Evolutionary conservation across 192 early-diverging fungal genomes (phyloP).

Genomic region (Allomyces macrogynus): DNA sequence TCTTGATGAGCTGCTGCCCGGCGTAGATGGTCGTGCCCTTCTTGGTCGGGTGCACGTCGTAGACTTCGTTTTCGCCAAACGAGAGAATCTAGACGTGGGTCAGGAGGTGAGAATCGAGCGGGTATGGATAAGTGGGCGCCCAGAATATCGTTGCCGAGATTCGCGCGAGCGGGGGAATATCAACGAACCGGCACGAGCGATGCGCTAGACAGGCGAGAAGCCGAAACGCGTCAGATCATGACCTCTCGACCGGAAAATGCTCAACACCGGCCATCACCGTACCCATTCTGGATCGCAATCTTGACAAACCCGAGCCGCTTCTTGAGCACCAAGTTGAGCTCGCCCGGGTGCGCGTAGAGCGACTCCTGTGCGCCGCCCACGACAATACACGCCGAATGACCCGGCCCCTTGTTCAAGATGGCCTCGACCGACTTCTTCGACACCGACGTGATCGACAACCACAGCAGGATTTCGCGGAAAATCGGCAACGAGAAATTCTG

Average conservation of each 20-base stretch:
- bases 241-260: background rate
- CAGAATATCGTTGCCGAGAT: too few species aligned
- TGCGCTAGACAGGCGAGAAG: constrained; percentile 17
- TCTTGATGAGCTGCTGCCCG: constrained; percentile 55
- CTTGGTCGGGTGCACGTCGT: constrained; percentile 49
- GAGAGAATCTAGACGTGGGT: constrained; percentile 25
- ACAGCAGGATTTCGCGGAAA: constrained; percentile 63
- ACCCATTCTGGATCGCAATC: constrained; percentile 60
- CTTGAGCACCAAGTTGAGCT: constrained; percentile 46
- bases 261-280: constrained; percentile 1
- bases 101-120: too few species aligned
- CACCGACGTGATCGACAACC: constrained; percentile 55
- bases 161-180: too few species aligned
- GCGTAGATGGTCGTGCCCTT: constrained; percentile 39
- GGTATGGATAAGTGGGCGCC: too few species aligned
- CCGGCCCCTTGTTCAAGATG: constrained; percentile 51
- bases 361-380: constrained; percentile 82
- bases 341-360: constrained; percentile 40
- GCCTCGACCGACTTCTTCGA: constrained; percentile 53
- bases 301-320: constrained; percentile 78
- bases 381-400: constrained; percentile 55
- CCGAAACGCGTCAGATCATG: background rate
- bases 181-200: constrained; percentile 44
- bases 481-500: constrained; percentile 70
- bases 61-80: constrained; percentile 89